phyloP scores from a whole-genome alignment of 805 yeast genomes.

The Cyberlindnera mycetangii region DNA sequence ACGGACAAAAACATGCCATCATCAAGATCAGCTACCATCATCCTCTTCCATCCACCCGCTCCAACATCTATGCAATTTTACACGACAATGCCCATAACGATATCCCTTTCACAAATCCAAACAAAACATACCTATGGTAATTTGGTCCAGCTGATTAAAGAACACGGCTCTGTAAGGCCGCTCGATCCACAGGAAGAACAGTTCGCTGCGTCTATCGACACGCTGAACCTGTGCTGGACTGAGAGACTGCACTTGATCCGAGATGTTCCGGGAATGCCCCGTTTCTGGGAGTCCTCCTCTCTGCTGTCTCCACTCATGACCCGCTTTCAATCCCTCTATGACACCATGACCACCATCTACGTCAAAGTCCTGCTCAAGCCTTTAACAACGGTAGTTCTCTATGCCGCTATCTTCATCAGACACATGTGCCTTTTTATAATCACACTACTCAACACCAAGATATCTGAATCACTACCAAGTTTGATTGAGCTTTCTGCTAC shows the following conservation, averaged over 20 bases:
- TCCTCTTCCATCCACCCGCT: conserved; percentile 70
- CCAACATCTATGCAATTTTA: conserved; percentile 71
- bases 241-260: conserved; percentile 13
- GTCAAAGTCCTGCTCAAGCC: conserved; percentile 16
- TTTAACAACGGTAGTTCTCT: conserved; percentile 7
- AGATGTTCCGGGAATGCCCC: conserved; percentile 15
- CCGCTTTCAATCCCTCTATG: not conserved
- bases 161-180: conserved; percentile 9
- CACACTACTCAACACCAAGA: conserved; percentile 30
- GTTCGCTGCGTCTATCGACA: conserved; percentile 12
- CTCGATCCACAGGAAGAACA: conserved; percentile 10
- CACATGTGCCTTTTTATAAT: conserved; percentile 18
- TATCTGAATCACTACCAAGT: conserved; percentile 23
- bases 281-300: conserved; percentile 17
- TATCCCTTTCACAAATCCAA: conserved; percentile 40
- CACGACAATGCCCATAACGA: conserved; percentile 67
- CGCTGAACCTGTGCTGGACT: conserved; percentile 22
- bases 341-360: not conserved
- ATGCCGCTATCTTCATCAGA: conserved; percentile 14
- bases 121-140: not conserved
- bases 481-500: conserved; percentile 51
- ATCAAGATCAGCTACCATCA: conserved; percentile 28
- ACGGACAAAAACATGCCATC: not conserved
- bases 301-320: not conserved
- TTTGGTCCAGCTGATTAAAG: conserved; percentile 6